Evolutionary conservation across 106 monocot genomes (phyloP).

Genomic region (Dioscorea dumetorum): DNA sequence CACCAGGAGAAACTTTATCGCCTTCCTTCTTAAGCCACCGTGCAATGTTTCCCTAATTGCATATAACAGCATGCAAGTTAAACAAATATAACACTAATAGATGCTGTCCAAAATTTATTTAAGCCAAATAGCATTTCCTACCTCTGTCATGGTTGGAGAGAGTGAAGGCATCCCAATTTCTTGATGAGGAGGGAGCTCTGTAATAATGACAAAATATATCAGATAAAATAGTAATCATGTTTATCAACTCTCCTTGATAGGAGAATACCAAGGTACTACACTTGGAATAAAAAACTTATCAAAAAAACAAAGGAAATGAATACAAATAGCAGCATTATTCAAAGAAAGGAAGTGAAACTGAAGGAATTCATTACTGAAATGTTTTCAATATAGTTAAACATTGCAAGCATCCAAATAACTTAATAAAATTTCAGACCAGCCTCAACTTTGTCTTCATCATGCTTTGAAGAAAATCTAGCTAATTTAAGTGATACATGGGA

Average conservation of each 20-base stretch:
- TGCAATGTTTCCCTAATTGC: constrained; percentile 81
- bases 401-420: too few relatives aligned
- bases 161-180: constrained; percentile 97
- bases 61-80: constrained; percentile 4
- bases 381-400: too few relatives aligned
- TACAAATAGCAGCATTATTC: background rate
- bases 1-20: constrained; percentile 91
- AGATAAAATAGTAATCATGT: background rate
- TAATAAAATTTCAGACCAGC: too few relatives aligned
- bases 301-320: background rate
- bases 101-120: background rate
- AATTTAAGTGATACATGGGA: too few relatives aligned
- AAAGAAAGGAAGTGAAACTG: too few relatives aligned
- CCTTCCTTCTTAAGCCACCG: constrained; percentile 99
- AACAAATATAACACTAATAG: background rate
- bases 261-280: background rate
- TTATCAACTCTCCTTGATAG: background rate
- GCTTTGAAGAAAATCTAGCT: too few relatives aligned
- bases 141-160: constrained; percentile 99
- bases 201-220: constrained; percentile 2
- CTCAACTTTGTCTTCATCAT: too few relatives aligned
- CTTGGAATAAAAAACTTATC: background rate
- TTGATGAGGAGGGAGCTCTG: constrained; percentile 90
- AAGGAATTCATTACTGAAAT: too few relatives aligned
- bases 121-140: constrained; percentile 9